Conservation (phyloP, 2,329 filamentous ascomycete genomes). For the Pleurostoma richardsiae region DNA sequence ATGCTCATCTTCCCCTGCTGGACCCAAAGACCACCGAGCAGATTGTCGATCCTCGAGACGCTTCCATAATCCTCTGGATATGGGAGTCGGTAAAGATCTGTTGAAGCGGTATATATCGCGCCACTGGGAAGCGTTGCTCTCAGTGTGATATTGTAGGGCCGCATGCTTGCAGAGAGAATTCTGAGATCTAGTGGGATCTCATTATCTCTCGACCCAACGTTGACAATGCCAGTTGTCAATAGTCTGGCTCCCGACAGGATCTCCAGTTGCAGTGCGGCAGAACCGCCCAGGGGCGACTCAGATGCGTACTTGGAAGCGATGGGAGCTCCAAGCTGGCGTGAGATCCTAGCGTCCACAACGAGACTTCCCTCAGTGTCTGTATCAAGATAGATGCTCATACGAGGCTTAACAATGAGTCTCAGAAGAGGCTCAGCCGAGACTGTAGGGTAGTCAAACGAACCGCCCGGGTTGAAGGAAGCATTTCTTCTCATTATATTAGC, state of each 20-base stretch:
- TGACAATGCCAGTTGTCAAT: constrained; percentile 3
- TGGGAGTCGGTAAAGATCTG: constrained; percentile 9
- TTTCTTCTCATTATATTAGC: constrained; percentile 22
- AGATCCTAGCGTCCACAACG: constrained; percentile 34
- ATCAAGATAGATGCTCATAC: constrained; percentile 40
- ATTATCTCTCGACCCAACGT: constrained; percentile 7
- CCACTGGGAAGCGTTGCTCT: constrained; percentile 4
- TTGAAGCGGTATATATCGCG: constrained; percentile 7
- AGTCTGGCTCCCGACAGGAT: background rate
- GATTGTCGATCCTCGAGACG: constrained; percentile 12
- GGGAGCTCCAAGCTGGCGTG: constrained; percentile 27
- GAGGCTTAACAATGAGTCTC: constrained; percentile 36
- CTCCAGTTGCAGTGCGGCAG: background rate
- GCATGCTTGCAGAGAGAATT: constrained; percentile 4
- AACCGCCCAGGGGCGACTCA: background rate
- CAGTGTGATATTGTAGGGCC: constrained; percentile 8
- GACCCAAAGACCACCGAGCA: constrained; percentile 11
- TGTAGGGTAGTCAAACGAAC: constrained; percentile 33
- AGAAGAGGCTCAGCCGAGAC: constrained; percentile 28
- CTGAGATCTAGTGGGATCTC: constrained; percentile 8
- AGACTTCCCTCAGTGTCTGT: constrained; percentile 30
- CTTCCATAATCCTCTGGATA: constrained; percentile 11
- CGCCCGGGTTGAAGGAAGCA: constrained; percentile 40
- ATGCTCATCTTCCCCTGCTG: constrained; percentile 9
- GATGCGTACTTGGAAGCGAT: constrained; percentile 12